Evolutionary conservation across 2,329 filamentous ascomycete genomes (phyloP).

Genomic region (Furcasterigmium furcatum): DNA sequence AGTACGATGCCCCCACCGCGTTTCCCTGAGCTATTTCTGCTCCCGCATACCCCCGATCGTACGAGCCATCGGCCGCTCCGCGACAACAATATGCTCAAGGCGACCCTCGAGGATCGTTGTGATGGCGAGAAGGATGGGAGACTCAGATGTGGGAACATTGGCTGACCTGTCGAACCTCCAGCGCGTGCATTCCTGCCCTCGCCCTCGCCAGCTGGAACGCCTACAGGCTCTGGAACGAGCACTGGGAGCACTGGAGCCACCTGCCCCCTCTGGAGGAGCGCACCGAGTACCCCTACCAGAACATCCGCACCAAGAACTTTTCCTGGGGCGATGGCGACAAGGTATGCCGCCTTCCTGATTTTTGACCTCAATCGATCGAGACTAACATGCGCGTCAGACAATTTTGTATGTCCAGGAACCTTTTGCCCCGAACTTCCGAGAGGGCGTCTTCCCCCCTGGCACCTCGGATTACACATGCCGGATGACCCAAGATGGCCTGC

Average conservation of each 20-base stretch:
- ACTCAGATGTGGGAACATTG: neutral
- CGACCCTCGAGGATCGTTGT: no score
- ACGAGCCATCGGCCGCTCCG: constrained; percentile 9
- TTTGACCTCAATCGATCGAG: constrained; percentile 4
- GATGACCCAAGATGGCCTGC: neutral
- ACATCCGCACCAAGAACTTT: constrained; percentile 95
- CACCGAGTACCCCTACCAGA: constrained; percentile 93
- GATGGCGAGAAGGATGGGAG: no score
- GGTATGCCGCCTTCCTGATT: constrained; percentile 40
- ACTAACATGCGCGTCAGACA: constrained; percentile 40
- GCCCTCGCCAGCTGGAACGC: constrained; percentile 75
- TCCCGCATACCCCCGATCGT: constrained; percentile 9
- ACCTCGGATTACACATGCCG: neutral
- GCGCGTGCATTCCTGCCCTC: constrained; percentile 72
- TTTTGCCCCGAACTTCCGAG: neutral
- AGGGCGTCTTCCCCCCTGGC: no score
- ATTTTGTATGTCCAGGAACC: constrained; percentile 54
- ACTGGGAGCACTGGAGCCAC: constrained; percentile 95
- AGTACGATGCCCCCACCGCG: constrained; percentile 53
- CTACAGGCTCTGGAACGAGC: constrained; percentile 87
- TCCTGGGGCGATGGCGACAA: constrained; percentile 95
- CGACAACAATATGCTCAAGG: neutral
- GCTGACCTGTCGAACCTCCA: constrained; percentile 36
- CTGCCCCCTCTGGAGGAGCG: constrained; percentile 85
- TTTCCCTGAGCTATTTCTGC: neutral